Conservation (phyloP, 495 filamentous ascomycete genomes). For the Chlorociboria aeruginascens region DNA sequence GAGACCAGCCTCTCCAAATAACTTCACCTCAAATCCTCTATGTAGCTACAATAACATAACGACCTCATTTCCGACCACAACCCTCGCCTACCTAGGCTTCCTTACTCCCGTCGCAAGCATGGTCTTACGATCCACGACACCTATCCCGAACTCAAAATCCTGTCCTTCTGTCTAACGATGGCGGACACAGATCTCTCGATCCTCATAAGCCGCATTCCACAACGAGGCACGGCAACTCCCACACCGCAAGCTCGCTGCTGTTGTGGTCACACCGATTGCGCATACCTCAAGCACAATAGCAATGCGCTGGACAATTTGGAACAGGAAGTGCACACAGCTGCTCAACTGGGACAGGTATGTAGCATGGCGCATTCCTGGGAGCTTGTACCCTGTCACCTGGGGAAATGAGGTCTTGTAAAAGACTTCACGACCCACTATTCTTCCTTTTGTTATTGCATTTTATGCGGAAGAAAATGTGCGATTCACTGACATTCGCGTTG, state of each 20-base stretch:
- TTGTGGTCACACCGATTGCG: conserved; percentile 72
- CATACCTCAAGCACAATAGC: conserved; percentile 67
- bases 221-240: conserved; percentile 2
- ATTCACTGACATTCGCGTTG: conserved; percentile 57
- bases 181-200: conserved; percentile 6
- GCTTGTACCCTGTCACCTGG: no score
- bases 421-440: conserved; percentile 2
- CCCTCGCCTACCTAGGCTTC: no score
- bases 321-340: conserved; percentile 73
- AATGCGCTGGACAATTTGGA: conserved; percentile 70
- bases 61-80: no score
- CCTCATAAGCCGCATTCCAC: conserved; percentile 17
- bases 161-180: not conserved
- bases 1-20: no score
- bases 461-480: conserved; percentile 4
- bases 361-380: not conserved
- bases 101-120: no score
- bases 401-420: not conserved
- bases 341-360: conserved; percentile 77
- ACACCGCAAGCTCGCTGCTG: conserved; percentile 45
- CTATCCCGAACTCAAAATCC: not conserved
- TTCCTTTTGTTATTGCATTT: not conserved
- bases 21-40: no score
- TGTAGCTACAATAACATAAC: no score
- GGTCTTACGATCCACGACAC: not conserved